Conservation (phyloP, 31 red algal genomes). For the Porphyra umbilicalis region DNA sequence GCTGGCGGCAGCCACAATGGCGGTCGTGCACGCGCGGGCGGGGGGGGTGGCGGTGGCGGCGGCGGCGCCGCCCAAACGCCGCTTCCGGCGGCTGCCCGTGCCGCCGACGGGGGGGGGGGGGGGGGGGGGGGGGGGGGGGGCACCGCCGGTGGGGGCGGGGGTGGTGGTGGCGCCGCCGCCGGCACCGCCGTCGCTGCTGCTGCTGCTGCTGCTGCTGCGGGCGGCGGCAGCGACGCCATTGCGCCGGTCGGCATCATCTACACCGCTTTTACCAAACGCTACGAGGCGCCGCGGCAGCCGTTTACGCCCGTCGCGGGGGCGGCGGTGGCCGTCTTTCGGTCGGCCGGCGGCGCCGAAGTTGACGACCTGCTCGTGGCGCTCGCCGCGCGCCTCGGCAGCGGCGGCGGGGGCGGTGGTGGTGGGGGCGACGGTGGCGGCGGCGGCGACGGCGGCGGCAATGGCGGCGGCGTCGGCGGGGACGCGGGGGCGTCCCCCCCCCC, state of each 20-base stretch:
- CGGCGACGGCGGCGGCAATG: not conserved
- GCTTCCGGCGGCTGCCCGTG: not conserved
- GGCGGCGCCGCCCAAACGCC: not conserved
- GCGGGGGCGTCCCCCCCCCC: too few species aligned
- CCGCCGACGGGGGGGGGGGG: not conserved
- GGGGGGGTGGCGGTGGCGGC: not conserved
- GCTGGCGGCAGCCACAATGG: not conserved
- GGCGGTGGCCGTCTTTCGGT: constrained; percentile 15
- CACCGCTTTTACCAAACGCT: constrained; percentile 55
- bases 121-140: not conserved
- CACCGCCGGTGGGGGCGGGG: not conserved
- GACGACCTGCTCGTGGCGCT: not conserved
- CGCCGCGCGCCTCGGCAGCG: not conserved
- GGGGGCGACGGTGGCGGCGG: not conserved
- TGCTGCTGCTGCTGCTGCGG: too few species aligned
- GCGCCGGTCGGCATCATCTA: constrained; percentile 34
- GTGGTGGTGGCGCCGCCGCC: not conserved
- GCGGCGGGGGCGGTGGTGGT: not conserved
- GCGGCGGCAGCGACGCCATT: not conserved
- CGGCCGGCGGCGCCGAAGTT: not conserved
- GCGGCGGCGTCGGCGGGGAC: too few species aligned
- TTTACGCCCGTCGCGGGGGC: constrained; percentile 25
- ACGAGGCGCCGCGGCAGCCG: constrained; percentile 72
- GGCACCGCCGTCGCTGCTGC: too few species aligned
- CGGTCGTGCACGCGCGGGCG: not conserved